Conservation (phyloP, 2,329 filamentous ascomycete genomes). For the Sarocladium oryzae region DNA sequence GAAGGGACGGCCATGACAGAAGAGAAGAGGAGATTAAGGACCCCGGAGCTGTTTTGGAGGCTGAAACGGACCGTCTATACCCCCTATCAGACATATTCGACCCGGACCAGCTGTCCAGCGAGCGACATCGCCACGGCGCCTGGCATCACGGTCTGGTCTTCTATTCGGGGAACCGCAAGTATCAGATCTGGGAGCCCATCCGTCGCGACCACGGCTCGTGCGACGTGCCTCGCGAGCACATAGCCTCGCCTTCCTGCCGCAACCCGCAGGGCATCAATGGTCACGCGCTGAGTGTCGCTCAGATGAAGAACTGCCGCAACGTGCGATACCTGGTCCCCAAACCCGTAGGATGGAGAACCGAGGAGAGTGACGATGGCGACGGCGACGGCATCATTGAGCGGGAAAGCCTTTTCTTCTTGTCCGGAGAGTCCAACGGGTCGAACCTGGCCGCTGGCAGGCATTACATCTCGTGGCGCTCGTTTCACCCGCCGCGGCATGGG, state of each 20-base stretch:
- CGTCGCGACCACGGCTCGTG: no score
- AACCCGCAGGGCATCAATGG: constrained; percentile 7
- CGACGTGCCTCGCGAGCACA: no score
- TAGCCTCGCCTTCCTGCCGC: background rate
- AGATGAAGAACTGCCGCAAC: constrained; percentile 9
- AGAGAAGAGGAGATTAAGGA: no score
- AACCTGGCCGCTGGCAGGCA: background rate
- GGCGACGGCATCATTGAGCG: background rate
- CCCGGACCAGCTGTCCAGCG: no score
- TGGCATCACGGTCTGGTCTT: no score
- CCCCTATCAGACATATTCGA: no score
- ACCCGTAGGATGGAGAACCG: background rate
- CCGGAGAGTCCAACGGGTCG: constrained; percentile 4
- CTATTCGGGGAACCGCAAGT: no score
- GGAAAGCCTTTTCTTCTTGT: background rate
- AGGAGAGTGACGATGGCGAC: no score
- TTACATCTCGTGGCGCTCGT: background rate
- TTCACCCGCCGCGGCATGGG: background rate
- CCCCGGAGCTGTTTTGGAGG: no score
- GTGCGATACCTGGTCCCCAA: background rate
- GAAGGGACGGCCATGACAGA: background rate
- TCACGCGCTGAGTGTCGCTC: background rate
- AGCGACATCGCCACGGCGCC: no score
- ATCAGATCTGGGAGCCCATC: no score
- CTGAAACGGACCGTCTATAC: no score